Conservation (phyloP, 2,329 filamentous ascomycete species). For the Alternaria dauci region DNA sequence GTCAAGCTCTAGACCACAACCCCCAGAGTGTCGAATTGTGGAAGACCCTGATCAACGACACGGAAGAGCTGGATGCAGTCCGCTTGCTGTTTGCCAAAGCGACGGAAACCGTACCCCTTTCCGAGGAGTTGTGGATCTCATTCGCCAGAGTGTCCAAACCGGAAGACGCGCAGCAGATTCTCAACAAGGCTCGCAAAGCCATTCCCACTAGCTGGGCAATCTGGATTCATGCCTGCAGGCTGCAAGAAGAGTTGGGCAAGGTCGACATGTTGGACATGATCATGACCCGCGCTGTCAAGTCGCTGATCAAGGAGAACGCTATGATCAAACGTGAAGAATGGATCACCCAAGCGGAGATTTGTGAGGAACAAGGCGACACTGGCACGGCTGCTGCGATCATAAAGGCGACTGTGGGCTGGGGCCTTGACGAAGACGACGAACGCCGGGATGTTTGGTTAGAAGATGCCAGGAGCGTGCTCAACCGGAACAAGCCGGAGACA, state of each 20-base stretch:
- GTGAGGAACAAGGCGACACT: conserved; percentile 88
- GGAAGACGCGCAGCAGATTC: conserved; percentile 90
- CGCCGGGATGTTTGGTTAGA: conserved; percentile 96
- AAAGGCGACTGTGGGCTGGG: conserved; percentile 90
- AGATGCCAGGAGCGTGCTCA: conserved; percentile 84
- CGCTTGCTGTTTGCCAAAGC: conserved; percentile 90
- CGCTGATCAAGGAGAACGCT: conserved; percentile 86
- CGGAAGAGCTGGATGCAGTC: conserved; percentile 89
- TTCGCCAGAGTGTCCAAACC: conserved; percentile 88
- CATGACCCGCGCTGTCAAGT: conserved; percentile 92
- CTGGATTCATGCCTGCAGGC: conserved; percentile 91
- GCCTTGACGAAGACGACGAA: conserved; percentile 94
- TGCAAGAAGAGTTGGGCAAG: conserved; percentile 89
- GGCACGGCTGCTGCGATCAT: conserved; percentile 90
- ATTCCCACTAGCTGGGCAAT: conserved; percentile 93
- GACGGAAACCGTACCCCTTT: conserved; percentile 91
- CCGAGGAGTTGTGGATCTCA: conserved; percentile 94
- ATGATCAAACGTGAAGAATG: conserved; percentile 98
- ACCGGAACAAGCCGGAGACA: conserved; percentile 84
- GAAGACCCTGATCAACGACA: conserved; percentile 96
- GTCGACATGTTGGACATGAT: conserved; percentile 79
- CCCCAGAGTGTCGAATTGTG: conserved; percentile 96
- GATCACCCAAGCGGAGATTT: conserved; percentile 93
- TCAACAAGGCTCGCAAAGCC: conserved; percentile 94
- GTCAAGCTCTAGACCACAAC: conserved; percentile 89